Evolutionary conservation across 2,329 filamentous ascomycete species (phyloP).

Genomic region (Fusarium hainanense): DNA sequence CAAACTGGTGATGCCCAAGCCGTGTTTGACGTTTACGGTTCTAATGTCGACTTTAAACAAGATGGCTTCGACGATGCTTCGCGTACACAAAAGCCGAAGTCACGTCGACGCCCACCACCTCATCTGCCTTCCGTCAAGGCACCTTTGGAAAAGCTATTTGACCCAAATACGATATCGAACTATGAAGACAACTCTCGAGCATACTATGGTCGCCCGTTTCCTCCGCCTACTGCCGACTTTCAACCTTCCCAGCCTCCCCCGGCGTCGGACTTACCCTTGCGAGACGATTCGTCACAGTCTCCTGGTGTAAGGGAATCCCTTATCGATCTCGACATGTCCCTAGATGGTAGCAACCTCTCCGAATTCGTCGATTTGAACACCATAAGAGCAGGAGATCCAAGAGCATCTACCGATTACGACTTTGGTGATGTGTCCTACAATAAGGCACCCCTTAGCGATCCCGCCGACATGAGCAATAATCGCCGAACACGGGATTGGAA

Average conservation of each 20-base stretch:
- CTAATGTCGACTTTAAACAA: conserved; percentile 64
- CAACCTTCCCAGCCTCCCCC: conserved; percentile 54
- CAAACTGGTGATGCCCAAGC: conserved; percentile 66
- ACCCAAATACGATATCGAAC: conserved; percentile 72
- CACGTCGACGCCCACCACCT: conserved; percentile 67
- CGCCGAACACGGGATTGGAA: conserved; percentile 68
- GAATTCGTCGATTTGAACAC: conserved; percentile 71
- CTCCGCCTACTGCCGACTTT: conserved; percentile 59
- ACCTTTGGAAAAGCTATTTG: conserved; percentile 73
- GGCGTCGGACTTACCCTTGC: conserved; percentile 64
- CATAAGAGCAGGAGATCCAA: conserved; percentile 62
- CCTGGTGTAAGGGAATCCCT: conserved; percentile 69
- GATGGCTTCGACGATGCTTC: conserved; percentile 61
- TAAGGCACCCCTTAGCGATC: conserved; percentile 67
- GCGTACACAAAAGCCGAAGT: conserved; percentile 63
- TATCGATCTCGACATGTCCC: conserved; percentile 72
- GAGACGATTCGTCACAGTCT: conserved; percentile 64
- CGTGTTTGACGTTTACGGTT: conserved; percentile 70
- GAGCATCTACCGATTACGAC: conserved; percentile 62
- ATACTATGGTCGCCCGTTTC: conserved; percentile 65
- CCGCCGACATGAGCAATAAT: conserved; percentile 64
- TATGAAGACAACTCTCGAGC: conserved; percentile 72
- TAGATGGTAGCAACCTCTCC: conserved; percentile 66
- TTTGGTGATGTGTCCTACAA: conserved; percentile 58
- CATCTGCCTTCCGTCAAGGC: conserved; percentile 67